Percentiles rank a stretch among this genome's conserved stretches.
Evolutionary conservation across 495 filamentous ascomycete genomes (phyloP).

Genomic region (Bryoglossum gracile): DNA sequence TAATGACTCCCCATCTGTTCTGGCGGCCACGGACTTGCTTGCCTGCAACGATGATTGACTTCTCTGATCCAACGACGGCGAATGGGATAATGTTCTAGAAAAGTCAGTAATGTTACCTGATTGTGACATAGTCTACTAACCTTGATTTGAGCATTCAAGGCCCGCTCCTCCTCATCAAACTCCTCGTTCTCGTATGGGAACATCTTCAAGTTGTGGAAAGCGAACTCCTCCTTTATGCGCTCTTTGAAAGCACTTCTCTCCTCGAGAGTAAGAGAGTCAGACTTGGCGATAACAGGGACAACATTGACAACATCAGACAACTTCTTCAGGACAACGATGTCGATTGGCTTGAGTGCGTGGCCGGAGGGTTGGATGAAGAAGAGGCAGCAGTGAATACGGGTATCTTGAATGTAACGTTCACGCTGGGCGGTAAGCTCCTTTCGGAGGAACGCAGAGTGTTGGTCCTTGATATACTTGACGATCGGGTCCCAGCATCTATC

Average conservation of each 20-base stretch:
- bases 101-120: constrained; percentile 24
- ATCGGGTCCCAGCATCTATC: constrained; percentile 99
- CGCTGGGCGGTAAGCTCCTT: constrained; percentile 99
- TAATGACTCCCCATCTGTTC: constrained; percentile 99
- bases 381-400: constrained; percentile 97
- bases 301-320: constrained; percentile 98
- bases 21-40: constrained; percentile 97
- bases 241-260: constrained; percentile 96
- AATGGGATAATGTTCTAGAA: constrained; percentile 87
- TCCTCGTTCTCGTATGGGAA: constrained; percentile 99
- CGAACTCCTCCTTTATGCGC: constrained; percentile 98
- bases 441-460: constrained; percentile 98
- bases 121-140: constrained; percentile 38
- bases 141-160: constrained; percentile 92
- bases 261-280: constrained; percentile 92
- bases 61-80: constrained; percentile 95
- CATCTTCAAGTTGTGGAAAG: constrained; percentile 99
- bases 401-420: constrained; percentile 98
- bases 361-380: constrained; percentile 99
- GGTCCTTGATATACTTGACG: constrained; percentile 99
- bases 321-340: constrained; percentile 99
- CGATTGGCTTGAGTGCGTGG: constrained; percentile 96
- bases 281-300: constrained; percentile 97
- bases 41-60: constrained; percentile 93
- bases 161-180: constrained; percentile 93